phyloP scores from a whole-genome alignment of 164 flowering plant species.

The Berberis vulgaris region DNA sequence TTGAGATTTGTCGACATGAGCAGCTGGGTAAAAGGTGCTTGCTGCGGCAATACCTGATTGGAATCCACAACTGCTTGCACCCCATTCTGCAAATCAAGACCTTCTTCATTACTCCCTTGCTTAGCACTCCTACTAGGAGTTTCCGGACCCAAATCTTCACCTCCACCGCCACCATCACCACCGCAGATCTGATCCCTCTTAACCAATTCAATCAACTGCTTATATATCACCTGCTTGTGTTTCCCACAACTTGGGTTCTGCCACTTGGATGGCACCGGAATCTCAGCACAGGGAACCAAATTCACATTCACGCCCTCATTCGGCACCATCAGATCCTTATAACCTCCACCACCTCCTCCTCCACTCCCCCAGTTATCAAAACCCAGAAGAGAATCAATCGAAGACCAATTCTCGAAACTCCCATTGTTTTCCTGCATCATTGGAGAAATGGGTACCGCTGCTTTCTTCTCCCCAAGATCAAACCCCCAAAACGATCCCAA shows the following conservation, averaged over 20 bases:
- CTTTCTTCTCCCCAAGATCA: constrained; percentile 26
- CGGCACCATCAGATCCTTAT: constrained; percentile 1
- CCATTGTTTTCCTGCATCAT: neutral
- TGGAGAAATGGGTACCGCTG: neutral
- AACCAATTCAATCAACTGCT: constrained; percentile 58
- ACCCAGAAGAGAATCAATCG: constrained; percentile 4
- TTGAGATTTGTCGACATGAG: constrained; percentile 31
- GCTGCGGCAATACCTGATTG: constrained; percentile 18
- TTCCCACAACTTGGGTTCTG: constrained; percentile 35
- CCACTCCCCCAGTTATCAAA: constrained; percentile 15
- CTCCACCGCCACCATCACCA: constrained; percentile 21
- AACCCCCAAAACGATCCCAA: constrained; percentile 52
- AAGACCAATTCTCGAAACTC: constrained; percentile 12
- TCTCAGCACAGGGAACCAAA: constrained; percentile 3
- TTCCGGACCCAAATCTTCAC: constrained; percentile 22
- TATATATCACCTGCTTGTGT: constrained; percentile 43
- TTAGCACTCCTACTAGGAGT: constrained; percentile 17
- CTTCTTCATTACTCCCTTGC: constrained; percentile 9
- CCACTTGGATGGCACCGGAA: constrained; percentile 13
- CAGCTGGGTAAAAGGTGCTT: constrained; percentile 39
- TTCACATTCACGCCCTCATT: neutral
- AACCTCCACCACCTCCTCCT: no score
- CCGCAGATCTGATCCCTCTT: constrained; percentile 24
- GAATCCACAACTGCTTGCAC: constrained; percentile 8
- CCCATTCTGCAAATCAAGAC: constrained; percentile 5